Percentiles rank a stretch among this genome's conserved stretches.
These are phyloP conservation scores for Sclerotinia trifoliorum DNA, from an alignment of 2,329 filamentous ascomycete species.

Conservation along the genomic window DNA sequence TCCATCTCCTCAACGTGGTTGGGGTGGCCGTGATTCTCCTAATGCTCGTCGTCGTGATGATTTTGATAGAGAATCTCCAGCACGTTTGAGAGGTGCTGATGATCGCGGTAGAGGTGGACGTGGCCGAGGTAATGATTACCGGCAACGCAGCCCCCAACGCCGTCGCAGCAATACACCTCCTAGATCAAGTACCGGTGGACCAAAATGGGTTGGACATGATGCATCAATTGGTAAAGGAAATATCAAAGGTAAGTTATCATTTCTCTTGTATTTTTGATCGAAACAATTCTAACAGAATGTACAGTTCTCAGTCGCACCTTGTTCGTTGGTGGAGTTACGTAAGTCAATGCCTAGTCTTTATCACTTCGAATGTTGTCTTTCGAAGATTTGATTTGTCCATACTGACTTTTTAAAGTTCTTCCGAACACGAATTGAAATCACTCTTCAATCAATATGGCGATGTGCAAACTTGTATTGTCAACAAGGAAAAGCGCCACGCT, in stretches of 20 bases:
- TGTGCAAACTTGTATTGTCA: constrained; percentile 97
- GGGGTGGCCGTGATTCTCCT: constrained; percentile 61
- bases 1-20: constrained; percentile 73
- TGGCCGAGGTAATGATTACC: constrained; percentile 66
- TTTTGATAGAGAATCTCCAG: constrained; percentile 69
- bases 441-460: constrained; percentile 80
- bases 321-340: constrained; percentile 94
- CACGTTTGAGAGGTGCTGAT: constrained; percentile 55
- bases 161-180: constrained; percentile 62
- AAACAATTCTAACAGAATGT: constrained; percentile 30
- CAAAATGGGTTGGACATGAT: constrained; percentile 82
- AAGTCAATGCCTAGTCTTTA: constrained; percentile 45
- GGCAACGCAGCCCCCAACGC: constrained; percentile 81
- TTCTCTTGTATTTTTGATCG: constrained; percentile 18
- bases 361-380: constrained; percentile 19
- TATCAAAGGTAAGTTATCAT: constrained; percentile 63
- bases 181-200: constrained; percentile 46
- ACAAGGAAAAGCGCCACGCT: constrained; percentile 95
- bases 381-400: constrained; percentile 3
- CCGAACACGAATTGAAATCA: constrained; percentile 75
- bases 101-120: constrained; percentile 52
- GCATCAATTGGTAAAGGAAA: constrained; percentile 67
- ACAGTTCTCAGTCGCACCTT: constrained; percentile 86
- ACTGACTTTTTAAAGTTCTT: constrained; percentile 52
- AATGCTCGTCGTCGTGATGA: constrained; percentile 47